These are phyloP conservation scores for Ophiocordyceps sinensis DNA, from an alignment of 2,329 filamentous ascomycete genomes.

Conservation along the genomic window DNA sequence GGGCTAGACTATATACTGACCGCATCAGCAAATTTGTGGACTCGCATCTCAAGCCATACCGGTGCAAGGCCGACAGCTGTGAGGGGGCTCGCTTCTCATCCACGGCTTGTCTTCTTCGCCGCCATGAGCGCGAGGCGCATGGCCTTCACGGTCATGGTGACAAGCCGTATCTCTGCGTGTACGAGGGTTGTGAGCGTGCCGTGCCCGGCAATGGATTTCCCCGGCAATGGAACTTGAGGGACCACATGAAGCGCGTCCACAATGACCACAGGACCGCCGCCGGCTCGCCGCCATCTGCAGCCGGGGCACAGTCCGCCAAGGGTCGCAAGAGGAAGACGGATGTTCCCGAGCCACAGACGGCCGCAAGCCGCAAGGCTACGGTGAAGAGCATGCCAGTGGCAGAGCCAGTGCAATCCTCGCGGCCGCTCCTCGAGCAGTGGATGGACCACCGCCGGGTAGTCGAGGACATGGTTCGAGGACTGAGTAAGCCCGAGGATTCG, in stretches of 20 bases:
- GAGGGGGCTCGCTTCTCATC: slow-evolving; percentile 84
- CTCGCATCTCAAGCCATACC: slow-evolving; percentile 91
- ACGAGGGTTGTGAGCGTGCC: slow-evolving; percentile 75
- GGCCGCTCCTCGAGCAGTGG: slow-evolving; percentile 38
- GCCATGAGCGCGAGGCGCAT: slow-evolving; percentile 89
- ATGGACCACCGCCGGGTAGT: slow-evolving; percentile 49
- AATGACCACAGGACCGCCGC: slow-evolving; percentile 37
- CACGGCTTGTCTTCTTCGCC: slow-evolving; percentile 85
- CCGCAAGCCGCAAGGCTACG: slow-evolving; percentile 33
- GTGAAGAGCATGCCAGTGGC: slow-evolving; percentile 23
- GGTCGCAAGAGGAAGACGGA: slow-evolving; percentile 46
- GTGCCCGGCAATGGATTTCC: slow-evolving; percentile 78
- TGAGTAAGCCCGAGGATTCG: slow-evolving; percentile 34
- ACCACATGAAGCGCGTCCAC: slow-evolving; percentile 96
- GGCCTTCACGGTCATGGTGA: slow-evolving; percentile 90
- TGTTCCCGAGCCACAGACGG: slow-evolving; percentile 20
- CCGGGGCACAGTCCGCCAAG: slow-evolving; percentile 23
- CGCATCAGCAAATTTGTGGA: slow-evolving; percentile 78
- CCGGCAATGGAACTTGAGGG: slow-evolving; percentile 85
- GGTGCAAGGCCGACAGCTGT: slow-evolving; percentile 76
- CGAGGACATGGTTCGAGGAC: slow-evolving; percentile 39
- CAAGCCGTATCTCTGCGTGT: slow-evolving; percentile 81
- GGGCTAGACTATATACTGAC: slow-evolving; percentile 8
- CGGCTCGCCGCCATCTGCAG: slow-evolving; percentile 24
- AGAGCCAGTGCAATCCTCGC: slow-evolving; percentile 18